A percentile compares a stretch with the other conserved stretches of the same genome.
Conservation (phyloP, 108 stramenopile species). For the Discostella pseudostelligera region DNA sequence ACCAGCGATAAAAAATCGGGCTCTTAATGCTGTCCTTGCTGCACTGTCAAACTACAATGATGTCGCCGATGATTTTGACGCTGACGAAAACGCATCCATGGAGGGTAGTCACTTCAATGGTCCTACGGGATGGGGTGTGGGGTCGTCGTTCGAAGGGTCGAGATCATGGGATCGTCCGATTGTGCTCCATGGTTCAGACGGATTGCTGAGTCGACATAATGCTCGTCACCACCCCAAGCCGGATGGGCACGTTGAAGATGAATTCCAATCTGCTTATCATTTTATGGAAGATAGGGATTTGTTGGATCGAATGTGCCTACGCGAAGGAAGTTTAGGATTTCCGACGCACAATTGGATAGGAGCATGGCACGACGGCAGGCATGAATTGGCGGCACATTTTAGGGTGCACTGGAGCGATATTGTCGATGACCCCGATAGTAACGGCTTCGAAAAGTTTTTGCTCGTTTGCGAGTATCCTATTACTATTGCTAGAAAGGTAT, state of each 20-base stretch:
- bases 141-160: conserved; percentile 37
- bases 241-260: conserved; percentile 3
- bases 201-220: conserved; percentile 51
- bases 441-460: conserved; percentile 57
- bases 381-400: conserved; percentile 57
- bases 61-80: conserved; percentile 29
- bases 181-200: conserved; percentile 66
- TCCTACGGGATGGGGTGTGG: conserved; percentile 40
- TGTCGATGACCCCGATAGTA: conserved; percentile 58
- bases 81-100: background rate
- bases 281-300: conserved; percentile 64
- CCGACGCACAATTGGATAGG: conserved; percentile 60
- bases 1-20: conserved; percentile 14
- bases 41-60: conserved; percentile 84
- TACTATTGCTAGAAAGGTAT: conserved; percentile 70
- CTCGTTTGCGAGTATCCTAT: conserved; percentile 79
- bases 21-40: conserved; percentile 52
- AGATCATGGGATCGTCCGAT: conserved; percentile 59
- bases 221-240: conserved; percentile 11
- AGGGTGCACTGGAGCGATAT: conserved; percentile 64
- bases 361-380: conserved; percentile 55
- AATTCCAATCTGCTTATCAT: conserved; percentile 37
- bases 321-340: conserved; percentile 44
- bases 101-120: background rate
- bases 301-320: conserved; percentile 30